Evolutionary conservation across 495 filamentous ascomycete species (phyloP), one percentile per base, ranked within the genome.

Genomic region (Aspergillus taichungensis): DNA sequence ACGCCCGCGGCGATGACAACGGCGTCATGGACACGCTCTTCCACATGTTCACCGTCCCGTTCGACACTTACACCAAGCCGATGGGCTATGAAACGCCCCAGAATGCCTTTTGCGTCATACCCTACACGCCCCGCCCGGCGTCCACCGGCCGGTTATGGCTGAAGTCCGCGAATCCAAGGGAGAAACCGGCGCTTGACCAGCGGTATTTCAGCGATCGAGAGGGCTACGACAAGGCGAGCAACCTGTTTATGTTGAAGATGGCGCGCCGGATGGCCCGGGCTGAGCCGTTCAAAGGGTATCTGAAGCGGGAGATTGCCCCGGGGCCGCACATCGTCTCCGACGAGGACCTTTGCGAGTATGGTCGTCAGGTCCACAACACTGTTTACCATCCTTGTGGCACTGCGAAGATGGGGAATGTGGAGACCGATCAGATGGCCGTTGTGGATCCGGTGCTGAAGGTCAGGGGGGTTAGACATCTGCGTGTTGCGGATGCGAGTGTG

Each of bases 1-100:
- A 83, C 42, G 81, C 83, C 9, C 77, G 77, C 8, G 76, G 76
- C 8, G 66, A 69, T 8, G 84, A 87, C 51, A 80, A 80, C 50
- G 75, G 80, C 34, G 77, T 80, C 32, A 80, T 81, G 43, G 85
- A 92, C 54, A 63, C 90, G 42, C 89, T 90, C 85, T 87, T 89
- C 84, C 87, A 92, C 66, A 89, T 85, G 72, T 90, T 90, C 64
- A 86, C 90, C 61, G 88, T 88, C 46, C 86, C 85, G 28, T 88
- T 88, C 63, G 82, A 78, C 34, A 72, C 84, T 45, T 84, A 84
- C 68, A 84, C 77, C 40, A 61, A 66, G 5, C 74, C 85, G 11
- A 68, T 91, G 6, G 86, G 86, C 34, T 89, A 90, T 53, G 76
- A 85, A 53, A 71, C 67, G 12, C 83, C 84, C 28, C 68, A 81